Conservation (phyloP, 495 filamentous ascomycete species). For the Amniculicola lignicola region DNA sequence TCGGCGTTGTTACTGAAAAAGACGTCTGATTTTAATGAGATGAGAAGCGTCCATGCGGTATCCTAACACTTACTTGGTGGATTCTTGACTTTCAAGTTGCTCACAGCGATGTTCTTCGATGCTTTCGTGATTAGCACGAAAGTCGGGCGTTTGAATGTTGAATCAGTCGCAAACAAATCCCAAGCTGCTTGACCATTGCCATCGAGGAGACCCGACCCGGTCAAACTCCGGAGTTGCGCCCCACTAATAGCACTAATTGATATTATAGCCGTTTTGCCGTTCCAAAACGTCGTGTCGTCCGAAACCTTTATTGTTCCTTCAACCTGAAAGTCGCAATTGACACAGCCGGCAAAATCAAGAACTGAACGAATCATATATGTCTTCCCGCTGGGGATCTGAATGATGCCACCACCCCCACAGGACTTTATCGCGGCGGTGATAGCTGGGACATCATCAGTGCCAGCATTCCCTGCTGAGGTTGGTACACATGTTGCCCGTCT, state of each 20-base stretch:
- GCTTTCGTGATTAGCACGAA: conserved; percentile 45
- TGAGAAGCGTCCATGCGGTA: neutral
- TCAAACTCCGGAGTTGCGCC: conserved; percentile 42
- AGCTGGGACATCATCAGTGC: neutral
- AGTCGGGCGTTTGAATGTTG: conserved; percentile 43
- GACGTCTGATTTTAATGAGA: conserved; percentile 37
- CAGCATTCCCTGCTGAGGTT: neutral
- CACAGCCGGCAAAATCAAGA: conserved; percentile 44
- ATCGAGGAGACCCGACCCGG: conserved; percentile 46
- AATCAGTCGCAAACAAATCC: conserved; percentile 44
- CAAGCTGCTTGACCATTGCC: conserved; percentile 49
- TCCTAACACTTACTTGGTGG: conserved; percentile 29
- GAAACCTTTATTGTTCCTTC: conserved; percentile 46
- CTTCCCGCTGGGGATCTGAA: conserved; percentile 44
- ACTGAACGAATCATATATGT: conserved; percentile 47
- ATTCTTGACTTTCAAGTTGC: conserved; percentile 31
- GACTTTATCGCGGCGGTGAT: neutral
- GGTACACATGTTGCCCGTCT: neutral
- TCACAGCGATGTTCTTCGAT: conserved; percentile 39
- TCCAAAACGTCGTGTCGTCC: conserved; percentile 43
- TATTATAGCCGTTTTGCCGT: conserved; percentile 44
- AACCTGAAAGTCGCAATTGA: conserved; percentile 45
- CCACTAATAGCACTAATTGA: conserved; percentile 18
- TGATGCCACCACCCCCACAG: conserved; percentile 46
- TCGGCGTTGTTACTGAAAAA: conserved; percentile 45